A percentile compares a stretch with the other conserved stretches of the same genome.
phyloP scores from a whole-genome alignment of 2,329 filamentous ascomycete genomes.

The Trichoderma citrinoviride region DNA sequence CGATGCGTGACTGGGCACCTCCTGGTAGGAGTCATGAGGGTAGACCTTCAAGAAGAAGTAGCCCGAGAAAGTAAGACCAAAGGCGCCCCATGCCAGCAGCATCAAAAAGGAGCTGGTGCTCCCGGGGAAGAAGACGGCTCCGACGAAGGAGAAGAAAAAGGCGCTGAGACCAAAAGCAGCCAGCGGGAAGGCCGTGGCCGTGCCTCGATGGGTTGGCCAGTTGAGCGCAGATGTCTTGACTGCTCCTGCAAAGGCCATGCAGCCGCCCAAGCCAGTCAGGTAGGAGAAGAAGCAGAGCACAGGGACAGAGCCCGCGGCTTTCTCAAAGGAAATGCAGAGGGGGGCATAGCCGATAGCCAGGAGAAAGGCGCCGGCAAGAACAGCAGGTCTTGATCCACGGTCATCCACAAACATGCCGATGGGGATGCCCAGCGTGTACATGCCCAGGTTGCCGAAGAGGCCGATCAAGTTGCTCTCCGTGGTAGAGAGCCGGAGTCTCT shows the following conservation, averaged over 20 bases:
- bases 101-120: constrained; percentile 79
- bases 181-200: constrained; percentile 88
- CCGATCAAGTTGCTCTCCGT: constrained; percentile 92
- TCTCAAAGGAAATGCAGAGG: constrained; percentile 73
- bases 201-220: constrained; percentile 87
- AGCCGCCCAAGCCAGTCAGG: constrained; percentile 83
- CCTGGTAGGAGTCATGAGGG: constrained; percentile 54
- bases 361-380: constrained; percentile 69
- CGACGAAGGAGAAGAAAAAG: constrained; percentile 88
- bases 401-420: constrained; percentile 84
- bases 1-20: constrained; percentile 44
- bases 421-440: constrained; percentile 89
- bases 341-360: constrained; percentile 83
- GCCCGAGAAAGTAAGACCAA: constrained; percentile 67
- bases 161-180: constrained; percentile 93
- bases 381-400: constrained; percentile 74
- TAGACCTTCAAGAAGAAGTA: constrained; percentile 84
- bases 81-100: constrained; percentile 77
- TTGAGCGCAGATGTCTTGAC: constrained; percentile 87
- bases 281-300: constrained; percentile 79
- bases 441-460: constrained; percentile 81
- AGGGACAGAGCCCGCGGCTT: constrained; percentile 57
- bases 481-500: constrained; percentile 80
- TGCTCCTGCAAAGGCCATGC: constrained; percentile 82
- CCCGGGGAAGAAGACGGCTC: constrained; percentile 74